A percentile compares a stretch with the other conserved stretches of the same genome.
These are phyloP conservation scores for Pilasporangium apinafurcum DNA, from an alignment of 352 stramenopile genomes.

Conservation along the genomic window DNA sequence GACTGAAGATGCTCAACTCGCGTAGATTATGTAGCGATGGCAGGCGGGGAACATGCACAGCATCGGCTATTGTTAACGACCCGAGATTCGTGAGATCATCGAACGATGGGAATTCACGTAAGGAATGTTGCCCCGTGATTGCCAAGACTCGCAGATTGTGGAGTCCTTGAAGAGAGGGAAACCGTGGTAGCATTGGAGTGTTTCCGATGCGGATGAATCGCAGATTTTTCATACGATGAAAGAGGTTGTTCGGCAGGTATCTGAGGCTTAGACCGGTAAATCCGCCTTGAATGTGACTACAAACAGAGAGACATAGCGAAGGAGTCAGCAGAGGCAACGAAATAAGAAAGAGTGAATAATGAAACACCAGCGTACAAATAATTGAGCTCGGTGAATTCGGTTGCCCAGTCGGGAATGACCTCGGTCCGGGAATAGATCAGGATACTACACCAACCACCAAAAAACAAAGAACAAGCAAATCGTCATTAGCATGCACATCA, in stretches of 20 bases:
- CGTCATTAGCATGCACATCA: too few species aligned
- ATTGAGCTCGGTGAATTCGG: conserved; percentile 1
- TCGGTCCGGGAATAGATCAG: conserved; percentile 1
- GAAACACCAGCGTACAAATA: conserved; percentile 4
- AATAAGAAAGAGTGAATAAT: too few species aligned
- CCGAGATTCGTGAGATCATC: conserved; percentile 8
- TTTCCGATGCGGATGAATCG: neutral
- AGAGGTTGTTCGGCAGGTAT: neutral
- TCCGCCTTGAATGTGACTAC: conserved; percentile 13
- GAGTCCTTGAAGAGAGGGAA: neutral
- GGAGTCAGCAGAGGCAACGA: neutral
- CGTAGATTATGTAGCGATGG: conserved; percentile 8
- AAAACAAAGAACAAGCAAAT: too few species aligned
- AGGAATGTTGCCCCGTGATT: neutral
- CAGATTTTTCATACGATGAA: neutral
- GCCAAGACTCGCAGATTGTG: neutral
- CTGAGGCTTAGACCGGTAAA: conserved; percentile 3
- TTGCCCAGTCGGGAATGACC: conserved; percentile 4
- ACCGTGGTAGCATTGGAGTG: neutral
- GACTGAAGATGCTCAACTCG: conserved; percentile 16
- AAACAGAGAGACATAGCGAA: neutral
- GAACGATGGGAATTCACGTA: neutral
- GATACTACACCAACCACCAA: neutral
- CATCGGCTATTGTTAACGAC: conserved; percentile 20
- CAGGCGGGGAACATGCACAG: conserved; percentile 11